These are phyloP conservation scores for Xylaria telfairii DNA, from an alignment of 495 filamentous ascomycete species.

Conservation along the genomic window DNA sequence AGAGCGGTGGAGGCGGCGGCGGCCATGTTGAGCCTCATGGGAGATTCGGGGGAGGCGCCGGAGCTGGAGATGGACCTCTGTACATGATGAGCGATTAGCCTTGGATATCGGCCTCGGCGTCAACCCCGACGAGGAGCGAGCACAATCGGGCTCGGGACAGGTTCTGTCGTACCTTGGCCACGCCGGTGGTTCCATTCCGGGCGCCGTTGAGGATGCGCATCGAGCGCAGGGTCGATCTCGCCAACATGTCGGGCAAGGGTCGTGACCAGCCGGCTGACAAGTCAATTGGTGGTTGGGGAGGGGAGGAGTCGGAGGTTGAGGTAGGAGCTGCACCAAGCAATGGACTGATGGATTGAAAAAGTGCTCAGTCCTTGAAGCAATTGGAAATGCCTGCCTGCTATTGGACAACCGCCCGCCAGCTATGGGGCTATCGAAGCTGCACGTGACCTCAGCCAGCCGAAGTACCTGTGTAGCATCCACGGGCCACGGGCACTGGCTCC, in stretches of 20 bases:
- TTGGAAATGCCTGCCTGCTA: constrained; percentile 40
- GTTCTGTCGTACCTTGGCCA: constrained; percentile 62
- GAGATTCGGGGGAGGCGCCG: constrained; percentile 62
- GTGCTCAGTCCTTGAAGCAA: constrained; percentile 45
- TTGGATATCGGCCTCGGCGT: constrained; percentile 27
- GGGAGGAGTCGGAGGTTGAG: constrained; percentile 39
- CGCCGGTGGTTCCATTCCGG: constrained; percentile 64
- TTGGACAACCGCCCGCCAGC: constrained; percentile 28
- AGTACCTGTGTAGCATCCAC: neutral
- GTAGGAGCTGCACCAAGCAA: constrained; percentile 31
- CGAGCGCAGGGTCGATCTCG: constrained; percentile 80
- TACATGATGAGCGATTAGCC: constrained; percentile 38
- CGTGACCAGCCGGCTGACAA: constrained; percentile 38
- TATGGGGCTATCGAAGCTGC: constrained; percentile 1
- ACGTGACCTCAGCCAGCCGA: constrained; percentile 19
- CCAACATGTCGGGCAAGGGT: constrained; percentile 74
- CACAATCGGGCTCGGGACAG: constrained; percentile 7
- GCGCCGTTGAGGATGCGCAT: constrained; percentile 77
- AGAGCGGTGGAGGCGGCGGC: constrained; percentile 81
- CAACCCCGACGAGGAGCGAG: constrained; percentile 9
- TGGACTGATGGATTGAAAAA: constrained; percentile 39
- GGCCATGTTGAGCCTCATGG: constrained; percentile 75
- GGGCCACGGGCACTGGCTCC: neutral
- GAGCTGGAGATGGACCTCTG: constrained; percentile 67
- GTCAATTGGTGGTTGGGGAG: constrained; percentile 43